Evolutionary conservation across 2,329 filamentous ascomycete genomes (phyloP), one percentile per base, ranked within the genome.

Genomic region (Aspergillus carbonarius): DNA sequence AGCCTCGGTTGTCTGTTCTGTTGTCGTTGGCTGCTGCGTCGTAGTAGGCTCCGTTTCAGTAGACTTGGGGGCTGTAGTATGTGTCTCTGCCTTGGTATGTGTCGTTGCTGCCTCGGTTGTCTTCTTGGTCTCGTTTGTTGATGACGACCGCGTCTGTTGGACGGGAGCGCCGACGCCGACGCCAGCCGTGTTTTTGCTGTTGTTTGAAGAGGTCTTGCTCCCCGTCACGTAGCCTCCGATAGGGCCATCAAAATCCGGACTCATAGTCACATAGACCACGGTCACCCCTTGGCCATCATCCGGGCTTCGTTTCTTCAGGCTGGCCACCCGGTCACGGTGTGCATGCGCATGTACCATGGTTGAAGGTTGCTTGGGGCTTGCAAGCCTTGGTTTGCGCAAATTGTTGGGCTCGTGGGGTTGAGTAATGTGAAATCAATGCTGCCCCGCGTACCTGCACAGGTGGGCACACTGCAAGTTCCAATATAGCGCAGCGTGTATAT

Each of bases 261-360:
- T 65, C 30, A 80, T 75, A 0, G 83, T 85, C 47, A 83, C 76
- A 68, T 84, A 82, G 42, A 85, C 76, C 40, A 82, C 71, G 12
- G 62, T 59, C 13, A 70, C 58, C 59, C 59, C 49, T 32, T 58
- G 37, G 48, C 53, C 58, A 20, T 63, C 57, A 44, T 64, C 60
- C 5, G 57, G 55, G 27, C 50, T 56, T 42, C 66, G 55, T 34
- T 50, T 59, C 56, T 70, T 61, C 55, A 68, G 65, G 55, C 53
- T 60, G 56, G 60, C 66, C 44, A 48, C 65, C 59, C 70, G 70
- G 52, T 62, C 66, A 35, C 69, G 70, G 57, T 74, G 71, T 32
- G 62, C 63, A 63, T 74, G 72, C 46, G 67, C 70, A 59, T 74
- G 72, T 50, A 68, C 69, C 67, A 72, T 74, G 57, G 55, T 66